Evolutionary conservation across 306 rosid species (phyloP).

Genomic region (Castanea crenata): DNA sequence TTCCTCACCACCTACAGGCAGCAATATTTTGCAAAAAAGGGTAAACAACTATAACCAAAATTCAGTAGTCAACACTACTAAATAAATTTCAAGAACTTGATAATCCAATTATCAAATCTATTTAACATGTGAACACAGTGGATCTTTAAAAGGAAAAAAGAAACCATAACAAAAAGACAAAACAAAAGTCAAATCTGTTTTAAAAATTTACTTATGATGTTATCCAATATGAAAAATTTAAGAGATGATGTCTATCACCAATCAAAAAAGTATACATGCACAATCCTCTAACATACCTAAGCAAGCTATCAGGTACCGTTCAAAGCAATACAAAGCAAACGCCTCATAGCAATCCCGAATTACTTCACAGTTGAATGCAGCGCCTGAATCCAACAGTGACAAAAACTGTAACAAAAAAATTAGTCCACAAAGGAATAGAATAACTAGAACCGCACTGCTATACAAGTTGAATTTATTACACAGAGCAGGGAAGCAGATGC

Average conservation of each 20-base stretch:
- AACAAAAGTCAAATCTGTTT: no score
- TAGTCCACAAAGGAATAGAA: background rate
- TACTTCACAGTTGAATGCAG: conserved; percentile 90
- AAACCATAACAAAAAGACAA: background rate
- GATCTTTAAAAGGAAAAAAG: background rate
- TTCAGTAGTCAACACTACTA: background rate
- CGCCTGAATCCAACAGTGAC: conserved; percentile 81
- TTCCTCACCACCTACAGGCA: conserved; percentile 84
- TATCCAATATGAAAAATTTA: background rate
- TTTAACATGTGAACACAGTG: background rate
- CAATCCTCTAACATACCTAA: conserved; percentile 57
- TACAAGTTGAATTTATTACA: background rate
- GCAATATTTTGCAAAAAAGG: conserved; percentile 11
- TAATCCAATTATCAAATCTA: background rate
- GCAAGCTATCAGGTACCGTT: conserved; percentile 95
- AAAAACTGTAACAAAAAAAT: conserved; percentile 62
- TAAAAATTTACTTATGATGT: background rate
- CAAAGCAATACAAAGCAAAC: conserved; percentile 97
- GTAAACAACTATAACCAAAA: conserved; percentile 2
- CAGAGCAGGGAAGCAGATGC: background rate
- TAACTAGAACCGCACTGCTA: background rate
- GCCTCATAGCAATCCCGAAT: conserved; percentile 98
- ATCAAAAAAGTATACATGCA: conserved; percentile 2
- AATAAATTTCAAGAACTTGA: background rate
- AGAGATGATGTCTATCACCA: background rate